Conservation (phyloP, 495 filamentous ascomycete species). For the Penicillium verhagenii region DNA sequence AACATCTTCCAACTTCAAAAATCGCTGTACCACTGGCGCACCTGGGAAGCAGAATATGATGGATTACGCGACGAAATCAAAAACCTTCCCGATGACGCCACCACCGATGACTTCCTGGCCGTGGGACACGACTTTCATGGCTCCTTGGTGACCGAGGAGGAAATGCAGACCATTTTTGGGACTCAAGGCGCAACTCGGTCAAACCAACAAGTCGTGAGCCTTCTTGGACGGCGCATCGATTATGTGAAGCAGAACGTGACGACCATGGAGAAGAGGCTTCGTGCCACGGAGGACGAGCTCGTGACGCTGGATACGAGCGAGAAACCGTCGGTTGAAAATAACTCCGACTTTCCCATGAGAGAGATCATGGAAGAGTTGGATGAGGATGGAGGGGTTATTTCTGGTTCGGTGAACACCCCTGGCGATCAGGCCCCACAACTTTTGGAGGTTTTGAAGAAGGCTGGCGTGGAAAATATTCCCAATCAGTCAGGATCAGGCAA, state of each 20-base stretch:
- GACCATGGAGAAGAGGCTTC: slow-evolving; percentile 63
- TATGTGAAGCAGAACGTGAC: slow-evolving; percentile 81
- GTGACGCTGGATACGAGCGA: slow-evolving; percentile 43
- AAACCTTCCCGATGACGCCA: slow-evolving; percentile 48
- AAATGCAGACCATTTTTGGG: slow-evolving; percentile 42
- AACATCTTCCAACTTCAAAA: slow-evolving; percentile 72
- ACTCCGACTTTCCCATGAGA: slow-evolving; percentile 5
- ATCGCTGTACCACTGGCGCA: slow-evolving; percentile 82
- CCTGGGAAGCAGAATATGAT: slow-evolving; percentile 89
- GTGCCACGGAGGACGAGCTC: slow-evolving; percentile 65
- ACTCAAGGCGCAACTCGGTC: slow-evolving; percentile 31
- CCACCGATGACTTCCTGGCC: slow-evolving; percentile 49
- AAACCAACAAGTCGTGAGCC: slow-evolving; percentile 62
- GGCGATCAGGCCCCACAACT: slow-evolving; percentile 61
- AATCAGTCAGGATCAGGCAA: slow-evolving; percentile 17
- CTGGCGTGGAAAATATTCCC: slow-evolving; percentile 58
- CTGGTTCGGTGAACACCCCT: slow-evolving; percentile 57
- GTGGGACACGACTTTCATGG: slow-evolving; percentile 51
- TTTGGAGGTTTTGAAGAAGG: slow-evolving; percentile 66
- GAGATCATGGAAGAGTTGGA: slow-evolving; percentile 51
- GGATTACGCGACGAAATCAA: slow-evolving; percentile 76
- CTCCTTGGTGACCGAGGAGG: slow-evolving; percentile 55
- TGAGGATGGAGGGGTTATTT: slow-evolving; percentile 83
- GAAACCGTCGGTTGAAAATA: slow-evolving; percentile 19
- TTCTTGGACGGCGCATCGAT: slow-evolving; percentile 76